Percentiles rank a stretch among this genome's conserved stretches.
phyloP scores from a whole-genome alignment of 805 yeast genomes.

The Yarrowia keelungensis region DNA sequence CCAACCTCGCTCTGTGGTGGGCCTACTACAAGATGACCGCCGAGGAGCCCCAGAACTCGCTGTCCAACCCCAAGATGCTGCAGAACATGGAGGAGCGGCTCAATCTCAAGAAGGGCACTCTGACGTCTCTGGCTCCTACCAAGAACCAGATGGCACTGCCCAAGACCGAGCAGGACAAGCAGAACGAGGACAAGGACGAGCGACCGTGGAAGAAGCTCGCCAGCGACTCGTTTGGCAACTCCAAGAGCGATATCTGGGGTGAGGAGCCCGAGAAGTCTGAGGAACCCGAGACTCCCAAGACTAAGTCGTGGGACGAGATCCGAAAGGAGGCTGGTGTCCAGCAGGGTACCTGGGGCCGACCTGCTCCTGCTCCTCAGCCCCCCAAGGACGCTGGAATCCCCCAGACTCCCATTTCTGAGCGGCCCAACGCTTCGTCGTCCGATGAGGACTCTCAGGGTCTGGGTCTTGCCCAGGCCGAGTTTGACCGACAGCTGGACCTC shows the following conservation, averaged over 20 bases:
- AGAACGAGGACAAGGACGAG: slow-evolving; percentile 15
- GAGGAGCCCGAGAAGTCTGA: slow-evolving; percentile 3
- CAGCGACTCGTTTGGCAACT: slow-evolving; percentile 4
- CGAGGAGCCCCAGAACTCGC: slow-evolving; percentile 34
- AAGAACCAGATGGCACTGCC: slow-evolving; percentile 4
- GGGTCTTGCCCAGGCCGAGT: slow-evolving; percentile 41
- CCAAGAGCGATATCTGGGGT: slow-evolving; percentile 21
- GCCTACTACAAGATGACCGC: slow-evolving; percentile 39
- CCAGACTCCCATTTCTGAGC: slow-evolving; percentile 10
- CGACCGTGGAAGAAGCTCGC: slow-evolving; percentile 32
- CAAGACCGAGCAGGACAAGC: neutral
- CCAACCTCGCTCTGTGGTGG: slow-evolving; percentile 35
- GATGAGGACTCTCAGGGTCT: neutral
- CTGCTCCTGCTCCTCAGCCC: slow-evolving; percentile 5
- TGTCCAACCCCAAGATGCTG: slow-evolving; percentile 37
- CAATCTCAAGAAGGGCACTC: slow-evolving; percentile 26
- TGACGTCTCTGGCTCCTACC: slow-evolving; percentile 18
- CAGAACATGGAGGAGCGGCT: slow-evolving; percentile 31
- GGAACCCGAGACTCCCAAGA: neutral
- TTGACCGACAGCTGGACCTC: slow-evolving; percentile 43
- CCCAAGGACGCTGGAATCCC: slow-evolving; percentile 19
- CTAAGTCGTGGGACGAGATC: slow-evolving; percentile 29
- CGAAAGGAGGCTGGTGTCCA: slow-evolving; percentile 16
- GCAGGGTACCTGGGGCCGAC: slow-evolving; percentile 12
- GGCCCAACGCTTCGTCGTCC: neutral